Percentiles rank a stretch among this genome's conserved stretches.
These are phyloP conservation scores for Bassia scoparia DNA, from an alignment of 148 eudicot species.

Conservation along the genomic window DNA sequence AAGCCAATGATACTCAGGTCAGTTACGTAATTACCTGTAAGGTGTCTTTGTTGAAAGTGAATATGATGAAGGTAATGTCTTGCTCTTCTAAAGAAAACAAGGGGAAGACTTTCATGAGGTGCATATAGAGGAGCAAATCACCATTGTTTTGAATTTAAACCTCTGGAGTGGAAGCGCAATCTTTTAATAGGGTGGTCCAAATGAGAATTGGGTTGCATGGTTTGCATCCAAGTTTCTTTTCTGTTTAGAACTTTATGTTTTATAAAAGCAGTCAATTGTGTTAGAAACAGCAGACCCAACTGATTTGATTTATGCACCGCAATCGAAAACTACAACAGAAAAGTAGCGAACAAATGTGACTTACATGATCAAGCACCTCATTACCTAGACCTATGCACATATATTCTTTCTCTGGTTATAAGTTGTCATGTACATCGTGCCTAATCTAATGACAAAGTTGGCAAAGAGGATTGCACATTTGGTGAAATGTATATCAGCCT, in stretches of 20 bases:
- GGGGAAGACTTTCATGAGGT: background rate
- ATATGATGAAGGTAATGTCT: background rate
- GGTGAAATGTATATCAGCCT: background rate
- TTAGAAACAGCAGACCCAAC: background rate
- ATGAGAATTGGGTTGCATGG: slow-evolving; percentile 5
- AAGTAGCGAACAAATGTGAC: background rate
- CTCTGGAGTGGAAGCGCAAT: background rate
- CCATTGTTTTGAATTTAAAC: background rate
- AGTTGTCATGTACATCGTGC: background rate
- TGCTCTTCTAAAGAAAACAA: background rate
- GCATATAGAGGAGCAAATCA: background rate
- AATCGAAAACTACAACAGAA: background rate
- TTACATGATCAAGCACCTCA: background rate
- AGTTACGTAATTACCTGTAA: background rate
- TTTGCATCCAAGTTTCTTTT: background rate
- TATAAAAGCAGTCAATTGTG: background rate
- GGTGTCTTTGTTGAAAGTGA: background rate
- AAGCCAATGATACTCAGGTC: slow-evolving; percentile 97
- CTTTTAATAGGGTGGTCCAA: background rate
- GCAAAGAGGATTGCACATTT: background rate
- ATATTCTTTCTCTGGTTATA: background rate
- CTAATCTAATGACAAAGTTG: background rate
- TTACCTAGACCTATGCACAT: background rate
- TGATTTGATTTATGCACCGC: background rate
- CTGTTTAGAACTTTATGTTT: background rate